phyloP scores from a whole-genome alignment of 2,329 filamentous ascomycete species.

The Stagonosporopsis rhizophila region DNA sequence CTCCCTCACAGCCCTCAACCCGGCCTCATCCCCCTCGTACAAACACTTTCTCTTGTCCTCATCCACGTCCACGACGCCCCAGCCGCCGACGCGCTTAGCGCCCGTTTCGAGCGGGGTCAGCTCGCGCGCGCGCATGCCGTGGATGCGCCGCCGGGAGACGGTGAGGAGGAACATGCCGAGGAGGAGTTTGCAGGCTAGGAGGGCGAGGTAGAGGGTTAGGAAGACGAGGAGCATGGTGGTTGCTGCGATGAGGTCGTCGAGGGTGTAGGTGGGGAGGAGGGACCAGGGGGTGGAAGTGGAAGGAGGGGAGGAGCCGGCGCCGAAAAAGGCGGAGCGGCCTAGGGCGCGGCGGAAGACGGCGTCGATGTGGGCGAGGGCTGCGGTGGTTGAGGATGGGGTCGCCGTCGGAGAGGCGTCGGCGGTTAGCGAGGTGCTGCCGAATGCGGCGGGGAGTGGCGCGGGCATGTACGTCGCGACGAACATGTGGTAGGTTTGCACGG shows the following conservation, averaged over 20 bases:
- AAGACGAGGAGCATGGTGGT: constrained; percentile 87
- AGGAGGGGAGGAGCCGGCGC: constrained; percentile 26
- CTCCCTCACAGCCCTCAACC: constrained; percentile 66
- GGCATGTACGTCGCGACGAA: constrained; percentile 88
- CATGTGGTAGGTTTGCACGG: constrained; percentile 97
- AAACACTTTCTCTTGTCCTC: constrained; percentile 88
- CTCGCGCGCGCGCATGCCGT: constrained; percentile 77
- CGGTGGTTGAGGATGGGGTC: constrained; percentile 70
- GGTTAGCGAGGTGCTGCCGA: constrained; percentile 65
- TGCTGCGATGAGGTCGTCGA: constrained; percentile 77
- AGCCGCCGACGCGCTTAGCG: constrained; percentile 79
- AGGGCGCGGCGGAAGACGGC: constrained; percentile 77
- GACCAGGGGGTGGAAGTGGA: too few relatives aligned
- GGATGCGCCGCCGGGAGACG: constrained; percentile 71
- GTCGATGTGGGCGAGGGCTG: constrained; percentile 81
- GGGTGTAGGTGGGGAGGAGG: constrained; percentile 24
- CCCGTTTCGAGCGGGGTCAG: constrained; percentile 65
- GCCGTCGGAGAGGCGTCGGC: constrained; percentile 56
- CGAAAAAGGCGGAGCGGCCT: constrained; percentile 76
- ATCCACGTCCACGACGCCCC: constrained; percentile 84
- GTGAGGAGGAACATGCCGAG: constrained; percentile 86
- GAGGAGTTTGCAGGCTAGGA: constrained; percentile 81
- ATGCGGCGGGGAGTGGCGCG: constrained; percentile 70
- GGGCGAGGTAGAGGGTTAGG: constrained; percentile 81
- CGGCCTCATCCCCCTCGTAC: constrained; percentile 83